These are phyloP conservation scores for Drechslera avenae DNA, from an alignment of 2,329 filamentous ascomycete species.

Conservation along the genomic window DNA sequence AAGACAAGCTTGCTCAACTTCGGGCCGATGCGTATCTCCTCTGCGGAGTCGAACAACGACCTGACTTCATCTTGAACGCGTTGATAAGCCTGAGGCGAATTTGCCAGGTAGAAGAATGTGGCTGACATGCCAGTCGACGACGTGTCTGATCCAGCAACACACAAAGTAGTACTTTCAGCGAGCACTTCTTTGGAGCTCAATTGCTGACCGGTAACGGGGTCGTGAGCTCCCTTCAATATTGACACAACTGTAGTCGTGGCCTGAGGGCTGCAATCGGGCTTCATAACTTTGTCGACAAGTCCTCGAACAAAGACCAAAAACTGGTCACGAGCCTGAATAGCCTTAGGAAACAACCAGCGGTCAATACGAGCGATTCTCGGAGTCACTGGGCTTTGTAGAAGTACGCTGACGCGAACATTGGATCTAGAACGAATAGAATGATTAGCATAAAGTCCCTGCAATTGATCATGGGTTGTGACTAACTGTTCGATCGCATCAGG, in stretches of 20 bases:
- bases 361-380: conserved; percentile 19
- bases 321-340: conserved; percentile 24
- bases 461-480: neutral
- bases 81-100: conserved; percentile 34
- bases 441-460: neutral
- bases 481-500: neutral
- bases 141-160: conserved; percentile 39
- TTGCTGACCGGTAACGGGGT: neutral
- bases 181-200: conserved; percentile 42
- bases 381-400: conserved; percentile 29
- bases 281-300: conserved; percentile 5
- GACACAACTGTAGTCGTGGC: neutral
- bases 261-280: conserved; percentile 33
- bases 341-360: conserved; percentile 38
- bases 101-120: conserved; percentile 47
- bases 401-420: conserved; percentile 42
- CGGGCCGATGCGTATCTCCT: conserved; percentile 27
- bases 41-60: conserved; percentile 14
- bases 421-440: conserved; percentile 17
- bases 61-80: conserved; percentile 24
- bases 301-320: conserved; percentile 21
- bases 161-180: conserved; percentile 49
- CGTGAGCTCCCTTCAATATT: neutral
- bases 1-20: conserved; percentile 28
- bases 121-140: conserved; percentile 40